A percentile compares a stretch with the other conserved stretches of the same genome.
Evolutionary conservation across 192 early-diverging fungal species (phyloP).

Genomic region (Umbelopsis isabellina): DNA sequence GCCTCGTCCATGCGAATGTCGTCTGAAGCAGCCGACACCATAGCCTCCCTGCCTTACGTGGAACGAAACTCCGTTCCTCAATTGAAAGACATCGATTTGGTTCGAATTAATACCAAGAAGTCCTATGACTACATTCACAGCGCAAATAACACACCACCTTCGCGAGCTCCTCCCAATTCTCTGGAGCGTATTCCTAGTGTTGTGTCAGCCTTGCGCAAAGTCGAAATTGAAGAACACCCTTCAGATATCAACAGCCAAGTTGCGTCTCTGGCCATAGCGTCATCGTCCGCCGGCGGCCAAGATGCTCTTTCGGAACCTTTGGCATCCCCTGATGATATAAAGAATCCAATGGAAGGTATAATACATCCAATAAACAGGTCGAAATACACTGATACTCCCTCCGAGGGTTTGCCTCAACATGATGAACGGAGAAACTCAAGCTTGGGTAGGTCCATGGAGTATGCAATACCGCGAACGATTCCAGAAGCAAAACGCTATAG

Average conservation of each 20-base stretch:
- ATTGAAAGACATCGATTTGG: background rate
- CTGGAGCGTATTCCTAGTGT: conserved; percentile 14
- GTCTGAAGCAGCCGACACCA: conserved; percentile 1
- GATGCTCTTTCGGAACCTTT: conserved; percentile 3
- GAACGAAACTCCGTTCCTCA: background rate
- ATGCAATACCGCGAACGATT: too few species aligned
- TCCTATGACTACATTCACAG: too few species aligned
- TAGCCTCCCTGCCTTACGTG: conserved; percentile 3
- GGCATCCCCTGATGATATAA: background rate
- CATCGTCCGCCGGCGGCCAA: conserved; percentile 4
- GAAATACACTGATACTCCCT: background rate
- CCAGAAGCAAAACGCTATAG: background rate
- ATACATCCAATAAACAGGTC: too few species aligned
- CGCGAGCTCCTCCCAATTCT: background rate
- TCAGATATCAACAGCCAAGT: conserved; percentile 4
- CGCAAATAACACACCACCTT: too few species aligned
- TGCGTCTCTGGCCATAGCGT: background rate
- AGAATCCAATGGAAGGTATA: too few species aligned
- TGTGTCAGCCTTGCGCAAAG: conserved; percentile 3
- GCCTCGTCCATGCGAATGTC: background rate
- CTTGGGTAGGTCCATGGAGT: too few species aligned
- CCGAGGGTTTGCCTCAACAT: background rate
- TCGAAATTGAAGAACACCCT: background rate
- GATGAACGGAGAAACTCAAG: too few species aligned
- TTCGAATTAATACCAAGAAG: background rate